phyloP scores from a whole-genome alignment of 495 filamentous ascomycete species.

The Podospora pseudoanserina region DNA sequence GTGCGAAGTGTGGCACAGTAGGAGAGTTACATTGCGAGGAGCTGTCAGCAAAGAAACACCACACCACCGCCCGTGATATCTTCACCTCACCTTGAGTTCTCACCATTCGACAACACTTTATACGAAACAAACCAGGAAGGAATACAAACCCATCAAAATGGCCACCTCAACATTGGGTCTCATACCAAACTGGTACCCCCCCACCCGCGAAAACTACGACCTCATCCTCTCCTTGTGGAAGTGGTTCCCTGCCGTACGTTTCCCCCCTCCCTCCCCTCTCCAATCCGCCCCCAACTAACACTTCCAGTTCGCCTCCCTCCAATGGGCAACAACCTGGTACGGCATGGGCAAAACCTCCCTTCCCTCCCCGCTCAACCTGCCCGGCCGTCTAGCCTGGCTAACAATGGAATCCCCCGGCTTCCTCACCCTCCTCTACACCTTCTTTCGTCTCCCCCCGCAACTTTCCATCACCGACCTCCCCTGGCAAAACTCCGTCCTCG shows the following conservation, averaged over 20 bases:
- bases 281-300: conserved; percentile 4
- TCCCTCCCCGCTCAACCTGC: conserved; percentile 64
- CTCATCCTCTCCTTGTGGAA: conserved; percentile 51
- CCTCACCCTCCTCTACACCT: conserved; percentile 69
- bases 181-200: conserved; percentile 48
- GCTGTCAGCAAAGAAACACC: neutral
- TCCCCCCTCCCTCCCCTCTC: neutral
- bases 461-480: conserved; percentile 50
- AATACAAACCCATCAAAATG: conserved; percentile 9
- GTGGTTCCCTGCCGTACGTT: conserved; percentile 43
- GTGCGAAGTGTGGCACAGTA: neutral
- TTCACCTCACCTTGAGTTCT: neutral
- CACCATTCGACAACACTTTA: neutral
- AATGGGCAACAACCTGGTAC: conserved; percentile 65
- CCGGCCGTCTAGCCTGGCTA: conserved; percentile 83
- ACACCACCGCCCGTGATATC: neutral
- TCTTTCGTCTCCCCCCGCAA: conserved; percentile 59
- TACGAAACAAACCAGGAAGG: neutral
- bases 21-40: neutral
- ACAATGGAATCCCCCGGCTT: conserved; percentile 82
- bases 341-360: conserved; percentile 84
- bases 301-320: conserved; percentile 51
- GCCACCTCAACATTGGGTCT: conserved; percentile 31
- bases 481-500: conserved; percentile 66
- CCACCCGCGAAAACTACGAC: conserved; percentile 50